These are phyloP conservation scores for Geranium incanum DNA, from an alignment of 441 rosid species.

Conservation along the genomic window DNA sequence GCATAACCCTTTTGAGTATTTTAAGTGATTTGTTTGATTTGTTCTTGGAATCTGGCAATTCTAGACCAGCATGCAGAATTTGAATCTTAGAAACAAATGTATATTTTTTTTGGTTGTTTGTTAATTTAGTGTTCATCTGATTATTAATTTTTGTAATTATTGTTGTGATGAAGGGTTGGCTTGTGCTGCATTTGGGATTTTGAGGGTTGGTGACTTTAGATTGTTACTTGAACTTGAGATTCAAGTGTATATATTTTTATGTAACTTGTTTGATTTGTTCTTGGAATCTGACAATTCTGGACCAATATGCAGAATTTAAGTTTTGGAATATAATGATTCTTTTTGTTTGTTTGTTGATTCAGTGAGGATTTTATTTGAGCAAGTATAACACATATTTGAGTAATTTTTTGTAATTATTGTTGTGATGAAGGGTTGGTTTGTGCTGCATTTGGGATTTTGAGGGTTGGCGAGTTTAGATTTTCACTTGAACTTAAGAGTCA, in stretches of 20 bases:
- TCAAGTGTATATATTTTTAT: background rate
- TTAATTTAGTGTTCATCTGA: background rate
- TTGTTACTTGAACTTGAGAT: background rate
- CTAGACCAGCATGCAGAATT: background rate
- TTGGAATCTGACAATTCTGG: background rate
- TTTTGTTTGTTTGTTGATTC: background rate
- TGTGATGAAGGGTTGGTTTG: background rate
- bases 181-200: background rate
- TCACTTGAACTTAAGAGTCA: background rate
- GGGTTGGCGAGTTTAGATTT: background rate
- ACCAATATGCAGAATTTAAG: background rate
- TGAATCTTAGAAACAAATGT: background rate
- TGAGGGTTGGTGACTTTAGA: background rate
- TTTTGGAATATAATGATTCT: background rate
- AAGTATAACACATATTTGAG: slow-evolving; percentile 3
- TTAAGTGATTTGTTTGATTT: slow-evolving; percentile 1
- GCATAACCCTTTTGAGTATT: background rate
- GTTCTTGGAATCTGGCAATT: background rate
- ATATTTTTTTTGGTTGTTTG: background rate
- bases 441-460: background rate
- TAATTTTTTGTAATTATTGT: background rate
- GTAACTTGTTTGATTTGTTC: slow-evolving; percentile 3
- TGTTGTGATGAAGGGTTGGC: background rate
- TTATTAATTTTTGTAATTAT: background rate
- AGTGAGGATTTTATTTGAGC: background rate